Conservation (phyloP, 352 stramenopile genomes). For the Pythium biforme region DNA sequence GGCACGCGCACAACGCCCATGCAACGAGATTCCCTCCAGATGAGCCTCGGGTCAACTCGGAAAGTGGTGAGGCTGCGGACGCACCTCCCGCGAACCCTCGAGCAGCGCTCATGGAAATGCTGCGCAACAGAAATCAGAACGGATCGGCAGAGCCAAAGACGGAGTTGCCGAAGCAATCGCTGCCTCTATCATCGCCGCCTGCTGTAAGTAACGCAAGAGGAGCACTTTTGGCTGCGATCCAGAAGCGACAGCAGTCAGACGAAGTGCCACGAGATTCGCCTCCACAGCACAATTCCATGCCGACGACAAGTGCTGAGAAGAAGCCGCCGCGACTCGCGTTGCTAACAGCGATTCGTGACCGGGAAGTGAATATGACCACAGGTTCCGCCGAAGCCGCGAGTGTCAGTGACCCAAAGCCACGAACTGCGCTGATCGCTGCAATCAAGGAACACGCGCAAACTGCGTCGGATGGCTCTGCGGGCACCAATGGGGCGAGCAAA, state of each 20-base stretch:
- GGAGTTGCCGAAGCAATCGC: neutral
- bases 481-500: too few relatives aligned
- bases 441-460: neutral
- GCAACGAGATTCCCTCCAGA: neutral
- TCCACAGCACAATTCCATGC: neutral
- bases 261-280: neutral
- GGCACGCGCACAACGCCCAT: neutral
- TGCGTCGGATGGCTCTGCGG: neutral
- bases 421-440: neutral
- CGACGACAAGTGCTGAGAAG: neutral
- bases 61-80: neutral
- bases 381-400: neutral
- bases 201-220: neutral
- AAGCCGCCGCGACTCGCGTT: slow-evolving; percentile 1
- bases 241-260: neutral
- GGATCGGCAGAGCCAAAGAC: neutral
- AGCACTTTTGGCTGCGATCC: slow-evolving; percentile 2
- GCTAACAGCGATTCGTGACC: slow-evolving; percentile 11
- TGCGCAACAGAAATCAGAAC: slow-evolving; percentile 12
- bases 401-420: neutral
- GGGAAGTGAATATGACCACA: neutral
- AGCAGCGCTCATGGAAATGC: slow-evolving; percentile 18
- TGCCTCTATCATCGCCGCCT: neutral
- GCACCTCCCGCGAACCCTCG: neutral
- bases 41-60: neutral